Base-by-base conservation (phyloP, 2,329 filamentous ascomycete genomes). In the Mycogone perniciosa region DNA sequence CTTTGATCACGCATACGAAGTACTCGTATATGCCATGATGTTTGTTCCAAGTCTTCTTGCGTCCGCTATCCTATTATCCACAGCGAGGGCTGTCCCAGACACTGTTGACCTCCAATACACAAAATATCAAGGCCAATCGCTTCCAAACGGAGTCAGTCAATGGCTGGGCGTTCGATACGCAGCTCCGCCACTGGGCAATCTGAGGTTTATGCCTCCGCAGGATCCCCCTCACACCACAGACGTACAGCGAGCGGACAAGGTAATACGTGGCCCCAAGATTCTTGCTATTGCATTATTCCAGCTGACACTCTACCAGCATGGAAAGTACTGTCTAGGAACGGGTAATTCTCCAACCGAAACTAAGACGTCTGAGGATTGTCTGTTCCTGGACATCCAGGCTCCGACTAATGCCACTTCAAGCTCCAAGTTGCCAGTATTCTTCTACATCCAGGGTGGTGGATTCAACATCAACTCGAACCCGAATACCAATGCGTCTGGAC, bases 141-240 rank as follows among this genome's bases (percentile, higher is more conserved):
- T 76, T 1, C 57, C 66, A 0, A 79, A 79, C 57, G 84, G 82
- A 1, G 70, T 89, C 44, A 81, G 78, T 2, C 76, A 85, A 64
- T 92, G 86, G 85, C 75, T 88, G 6, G 88, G 86, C 1, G 80
- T 93, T 56, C 80, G 86, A 40, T 93, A 82, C 69, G 88, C 87
- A 1, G 82, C 84, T 5, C 73, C 86, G 10, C 88, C 88, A 0
- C 51, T 86, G 2, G 84, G 82, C 1, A 59, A 77, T 5, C 63
- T 88, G 53, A 76, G 88, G 20, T 92, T 90, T 61, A 72, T 75
- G 48, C 80, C 82, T 9, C 86, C 88, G 0, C 71, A 77, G 59
- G 82, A 88, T 62, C 86, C 87, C 2, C 55, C 68, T 0, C 57
- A 63, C 2, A 67, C 71, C 13, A 53, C 66, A 2, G 71, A 67